phyloP scores from a whole-genome alignment of 768 basidiomycete species.

The Rhizopogon salebrosus region DNA sequence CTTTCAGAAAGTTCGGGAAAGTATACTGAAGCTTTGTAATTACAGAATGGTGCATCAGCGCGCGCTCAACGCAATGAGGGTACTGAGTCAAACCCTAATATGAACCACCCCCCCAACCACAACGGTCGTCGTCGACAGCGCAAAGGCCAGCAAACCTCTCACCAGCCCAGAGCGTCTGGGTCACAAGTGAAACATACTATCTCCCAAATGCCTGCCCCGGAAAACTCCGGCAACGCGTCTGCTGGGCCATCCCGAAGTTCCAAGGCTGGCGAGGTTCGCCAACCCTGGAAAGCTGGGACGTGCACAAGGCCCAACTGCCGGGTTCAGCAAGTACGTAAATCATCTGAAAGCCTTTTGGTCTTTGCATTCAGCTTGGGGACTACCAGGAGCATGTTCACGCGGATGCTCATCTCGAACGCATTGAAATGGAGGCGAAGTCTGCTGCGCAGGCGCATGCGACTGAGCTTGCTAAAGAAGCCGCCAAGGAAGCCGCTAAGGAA shows the following conservation, averaged over 20 bases:
- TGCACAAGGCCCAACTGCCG: conserved; percentile 33
- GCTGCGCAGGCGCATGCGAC: neutral
- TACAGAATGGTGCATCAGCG: conserved; percentile 1
- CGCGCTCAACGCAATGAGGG: neutral
- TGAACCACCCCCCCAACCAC: neutral
- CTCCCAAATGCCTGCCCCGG: neutral
- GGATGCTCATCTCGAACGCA: neutral
- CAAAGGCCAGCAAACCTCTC: neutral
- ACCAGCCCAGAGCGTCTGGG: neutral
- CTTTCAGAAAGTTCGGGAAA: neutral
- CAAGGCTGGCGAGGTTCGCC: conserved; percentile 20
- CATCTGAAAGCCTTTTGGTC: neutral
- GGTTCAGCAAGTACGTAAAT: conserved; percentile 30
- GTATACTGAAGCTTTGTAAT: neutral
- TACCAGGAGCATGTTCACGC: neutral
- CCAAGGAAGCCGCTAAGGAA: conserved; percentile 8
- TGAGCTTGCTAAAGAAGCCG: conserved; percentile 7
- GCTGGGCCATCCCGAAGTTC: conserved; percentile 4
- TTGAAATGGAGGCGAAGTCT: neutral
- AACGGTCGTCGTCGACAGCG: neutral
- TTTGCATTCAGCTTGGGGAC: neutral
- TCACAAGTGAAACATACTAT: neutral
- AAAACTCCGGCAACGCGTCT: conserved; percentile 5
- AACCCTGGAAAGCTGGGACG: conserved; percentile 32
- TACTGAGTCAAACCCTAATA: too few species aligned